Evolutionary conservation across 257 asterid species (phyloP), one percentile per base, ranked within the genome.

Genomic region (Cinchona pubescens): DNA sequence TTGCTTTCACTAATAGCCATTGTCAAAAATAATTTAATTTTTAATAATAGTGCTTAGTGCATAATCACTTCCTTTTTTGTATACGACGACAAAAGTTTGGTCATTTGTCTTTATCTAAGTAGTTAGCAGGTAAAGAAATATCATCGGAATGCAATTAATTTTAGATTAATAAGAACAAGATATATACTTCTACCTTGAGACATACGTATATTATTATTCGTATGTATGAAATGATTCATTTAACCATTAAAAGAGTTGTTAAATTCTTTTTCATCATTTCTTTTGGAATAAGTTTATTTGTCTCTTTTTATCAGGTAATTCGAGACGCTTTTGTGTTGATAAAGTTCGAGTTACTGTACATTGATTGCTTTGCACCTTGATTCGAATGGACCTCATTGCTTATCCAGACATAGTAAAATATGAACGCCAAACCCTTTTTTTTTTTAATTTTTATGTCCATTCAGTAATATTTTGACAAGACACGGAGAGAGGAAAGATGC

Each of bases 331-430:
- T 48, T 56, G 43, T 63, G n/a, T 34, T 40, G 19, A 11, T 70
- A 27, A 60, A 32, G 34, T 64, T 53, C 56, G 10, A 21, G 64
- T n/a, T n/a, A n/a, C n/a, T n/a, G n/a, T n/a, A n/a, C n/a, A n/a
- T 23, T 71, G 64, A 58, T 58, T 71, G 27, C 45, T 60, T 45
- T 27, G 42, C 43, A 42, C 60, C 75, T 69, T 78, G 60, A 72
- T 60, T 46, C 73, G 49, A 76, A 67, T 79, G 58, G 75, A 79
- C 83, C 73, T 73, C 84, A 71, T 62, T 88, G 92, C 72, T 63
- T 78, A 76, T 49, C 88, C 81, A 79, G 42, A 67, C 78, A 66
- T n/a, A 79, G 88, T 25, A 62, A 83, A 83, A 34, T 83, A 78
- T 63, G 29, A 76, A 66, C 73, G 51, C 71, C 72, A 30, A 81